Percentiles rank a stretch among this genome's conserved stretches.
Conservation (phyloP, 2,329 filamentous ascomycete species). For the Apiospora rasikravindrae region DNA sequence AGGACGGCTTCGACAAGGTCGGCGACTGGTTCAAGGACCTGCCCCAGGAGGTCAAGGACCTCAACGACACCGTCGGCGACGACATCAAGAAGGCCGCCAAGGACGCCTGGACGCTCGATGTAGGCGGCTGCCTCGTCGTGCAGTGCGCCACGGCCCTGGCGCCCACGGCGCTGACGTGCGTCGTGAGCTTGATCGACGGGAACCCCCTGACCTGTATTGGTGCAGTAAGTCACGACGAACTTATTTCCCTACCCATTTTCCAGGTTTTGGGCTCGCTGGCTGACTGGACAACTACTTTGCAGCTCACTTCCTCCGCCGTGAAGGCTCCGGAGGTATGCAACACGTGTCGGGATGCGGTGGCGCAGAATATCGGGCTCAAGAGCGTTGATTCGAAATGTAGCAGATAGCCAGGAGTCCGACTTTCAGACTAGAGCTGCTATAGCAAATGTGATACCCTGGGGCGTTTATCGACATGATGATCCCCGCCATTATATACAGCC, state of each 20-base stretch:
- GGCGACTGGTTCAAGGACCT: conserved; percentile 11
- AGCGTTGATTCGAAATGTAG: background rate
- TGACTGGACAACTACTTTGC: background rate
- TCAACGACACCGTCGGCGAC: conserved; percentile 9
- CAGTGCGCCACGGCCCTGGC: conserved; percentile 15
- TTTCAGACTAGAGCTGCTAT: background rate
- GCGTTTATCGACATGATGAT: background rate
- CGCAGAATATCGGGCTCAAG: background rate
- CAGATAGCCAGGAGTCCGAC: background rate
- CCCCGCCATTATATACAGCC: background rate
- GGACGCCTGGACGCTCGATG: conserved; percentile 9
- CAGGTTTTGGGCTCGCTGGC: background rate
- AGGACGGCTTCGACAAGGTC: conserved; percentile 7
- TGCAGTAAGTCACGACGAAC: conserved; percentile 8
- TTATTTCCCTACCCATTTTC: background rate
- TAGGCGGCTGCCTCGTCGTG: conserved; percentile 7
- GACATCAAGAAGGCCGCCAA: conserved; percentile 17
- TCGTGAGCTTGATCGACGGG: background rate
- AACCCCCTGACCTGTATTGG: background rate
- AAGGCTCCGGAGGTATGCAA: background rate
- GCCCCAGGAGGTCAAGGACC: background rate
- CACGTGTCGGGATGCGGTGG: background rate
- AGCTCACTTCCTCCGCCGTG: background rate
- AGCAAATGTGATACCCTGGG: background rate
- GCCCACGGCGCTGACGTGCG: conserved; percentile 13